A percentile compares a stretch with the other conserved stretches of the same genome.
These are phyloP conservation scores for Ceratocystis huliohia DNA, from an alignment of 2,329 filamentous ascomycete genomes.

Conservation along the genomic window DNA sequence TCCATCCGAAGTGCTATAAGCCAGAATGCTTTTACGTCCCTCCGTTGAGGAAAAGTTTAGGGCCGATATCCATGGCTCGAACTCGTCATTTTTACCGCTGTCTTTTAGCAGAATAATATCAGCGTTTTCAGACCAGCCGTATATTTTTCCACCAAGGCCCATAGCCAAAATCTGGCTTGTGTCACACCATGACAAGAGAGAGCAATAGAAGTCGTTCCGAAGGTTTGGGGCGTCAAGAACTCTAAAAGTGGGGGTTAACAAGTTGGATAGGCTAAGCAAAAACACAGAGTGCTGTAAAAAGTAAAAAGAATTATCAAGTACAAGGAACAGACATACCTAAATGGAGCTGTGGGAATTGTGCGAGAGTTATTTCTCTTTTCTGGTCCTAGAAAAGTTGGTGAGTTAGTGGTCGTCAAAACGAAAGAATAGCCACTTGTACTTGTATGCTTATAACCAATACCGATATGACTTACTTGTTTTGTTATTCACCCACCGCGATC, in stretches of 20 bases:
- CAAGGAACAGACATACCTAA: conserved; percentile 13
- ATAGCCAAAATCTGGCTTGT: conserved; percentile 68
- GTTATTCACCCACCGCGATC: conserved; percentile 30
- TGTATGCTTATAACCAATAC: conserved; percentile 11
- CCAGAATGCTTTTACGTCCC: conserved; percentile 68
- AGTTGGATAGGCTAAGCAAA: neutral
- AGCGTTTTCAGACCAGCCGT: conserved; percentile 71
- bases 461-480: conserved; percentile 14
- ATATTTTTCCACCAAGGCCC: conserved; percentile 65
- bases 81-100: conserved; percentile 23
- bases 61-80: conserved; percentile 54
- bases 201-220: conserved; percentile 95
- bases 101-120: conserved; percentile 48
- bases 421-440: conserved; percentile 1
- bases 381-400: neutral
- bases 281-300: conserved; percentile 15
- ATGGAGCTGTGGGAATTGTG: conserved; percentile 19
- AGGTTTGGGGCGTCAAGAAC: conserved; percentile 79
- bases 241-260: conserved; percentile 30
- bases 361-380: conserved; percentile 2
- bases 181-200: conserved; percentile 70
- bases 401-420: neutral
- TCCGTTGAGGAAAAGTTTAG: conserved; percentile 75
- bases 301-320: neutral
- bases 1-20: conserved; percentile 69